Evolutionary conservation across 225 moss, liverwort and hornwort species (phyloP), one percentile per base, ranked within the genome.

Genomic region (Pseudisothecium myosuroides): DNA sequence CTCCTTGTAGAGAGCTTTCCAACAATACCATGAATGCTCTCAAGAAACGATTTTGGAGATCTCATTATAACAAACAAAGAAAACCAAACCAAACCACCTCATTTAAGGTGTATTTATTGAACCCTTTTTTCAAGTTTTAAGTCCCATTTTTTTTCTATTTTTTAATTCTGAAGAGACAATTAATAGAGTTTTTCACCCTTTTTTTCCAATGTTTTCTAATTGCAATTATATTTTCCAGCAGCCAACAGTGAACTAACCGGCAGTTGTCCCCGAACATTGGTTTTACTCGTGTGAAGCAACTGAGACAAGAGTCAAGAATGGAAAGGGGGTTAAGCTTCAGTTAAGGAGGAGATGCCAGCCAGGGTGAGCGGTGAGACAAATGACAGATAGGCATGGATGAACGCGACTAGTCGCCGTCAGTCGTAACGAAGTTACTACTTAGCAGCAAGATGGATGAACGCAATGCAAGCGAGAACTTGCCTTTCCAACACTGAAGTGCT

Each of bases 11-110:
- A 71, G 26, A 71, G 43, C 27, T 26, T 71, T 71, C 27, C 3
- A 41, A 9, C 2, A 0, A 1, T 41, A 43, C 5, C 2, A 71
- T 14, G 3, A 41, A 71, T 1, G 1, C 1, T 3, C 3, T 5
- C 3, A 12, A 1, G 6, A 5, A n/a, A 72, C 4, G 2, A 72
- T 72, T 72, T 2, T 27, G 1, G 12, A 43, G 5, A 43, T 72
- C 3, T 27, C 16, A 27, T 3, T 0, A 2, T 27, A 9, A 27
- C 5, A 27, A 15, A 27, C 9, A 72, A 72, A 72, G 5, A 7
- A n/a, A 67, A 37, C 19, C 6, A 67, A 67, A 68, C 8, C 5
- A 71, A 71, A 41, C 9, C 15, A 9, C 27, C 1, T 26, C 16
- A 27, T 26, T 24, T 8, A 39, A 23, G 7, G 24, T 12, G 12